Base-by-base conservation (phyloP, 345 rosid species). In the Euphorbia tirucalli region DNA sequence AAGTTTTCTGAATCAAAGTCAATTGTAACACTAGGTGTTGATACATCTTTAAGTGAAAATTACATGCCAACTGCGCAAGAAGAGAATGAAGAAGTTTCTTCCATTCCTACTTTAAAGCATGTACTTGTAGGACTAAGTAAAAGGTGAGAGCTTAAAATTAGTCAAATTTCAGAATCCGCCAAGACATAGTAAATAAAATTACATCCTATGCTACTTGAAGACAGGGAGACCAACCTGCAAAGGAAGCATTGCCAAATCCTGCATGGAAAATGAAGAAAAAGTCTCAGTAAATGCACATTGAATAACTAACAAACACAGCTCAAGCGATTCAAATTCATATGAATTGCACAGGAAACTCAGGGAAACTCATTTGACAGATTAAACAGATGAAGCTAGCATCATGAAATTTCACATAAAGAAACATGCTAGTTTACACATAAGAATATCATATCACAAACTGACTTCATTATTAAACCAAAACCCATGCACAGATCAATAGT, bases 231-330 rank as follows among this genome's bases (percentile, higher is more conserved):
- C 81, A 73, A 92, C 97, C 93, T 54, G 82, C 52, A 49, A 88
- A 80, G 57, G 96, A 87, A 55, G 82, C 85, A 75, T 92, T 89
- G 86, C 83, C 77, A 66, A 92, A 76, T 73, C 82, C 97, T 92
- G 89, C 86, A 85, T 4, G 30, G 25, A 66, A 32, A 15, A 63
- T 35, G 69, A 30, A 56, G 79, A 32, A 69, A 41, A 50, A 65
- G 6, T 39, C 61, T 46, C 52, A n/a, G 55, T 19, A 52, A 9
- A 61, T n/a, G 32, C 41, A 32, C 61, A 50, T 1, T 10, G 21
- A 28, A 22, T 37, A 74, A n/a, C 16, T 39, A 57, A 59, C 15
- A 44, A 22, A 61, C 7, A 63, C 7, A 50, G 19, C 18, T 37
- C 18, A 11, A 32, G 37, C 37, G 24, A 25, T n/a, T n/a, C n/a